Conservation (phyloP, 2,329 filamentous ascomycete species). For the Fusarium heterosporum region DNA sequence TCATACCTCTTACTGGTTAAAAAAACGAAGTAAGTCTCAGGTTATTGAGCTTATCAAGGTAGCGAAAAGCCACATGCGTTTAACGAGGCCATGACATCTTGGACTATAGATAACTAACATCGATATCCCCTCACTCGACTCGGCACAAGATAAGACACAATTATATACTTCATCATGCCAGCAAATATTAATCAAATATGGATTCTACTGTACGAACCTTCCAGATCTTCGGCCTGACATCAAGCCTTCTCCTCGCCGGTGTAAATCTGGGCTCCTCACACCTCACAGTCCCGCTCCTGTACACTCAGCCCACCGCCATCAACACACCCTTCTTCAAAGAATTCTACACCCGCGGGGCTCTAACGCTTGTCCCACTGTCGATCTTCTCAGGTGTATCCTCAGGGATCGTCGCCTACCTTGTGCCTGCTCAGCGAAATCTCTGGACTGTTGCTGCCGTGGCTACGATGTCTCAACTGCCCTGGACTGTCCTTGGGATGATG, state of each 20-base stretch:
- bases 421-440: slow-evolving; percentile 27
- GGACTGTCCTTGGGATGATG: slow-evolving; percentile 39
- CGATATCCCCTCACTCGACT: background rate
- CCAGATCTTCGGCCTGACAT: slow-evolving; percentile 29
- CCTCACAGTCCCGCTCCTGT: slow-evolving; percentile 37
- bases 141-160: background rate
- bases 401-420: slow-evolving; percentile 27
- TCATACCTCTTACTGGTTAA: background rate
- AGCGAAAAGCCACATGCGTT: slow-evolving; percentile 22
- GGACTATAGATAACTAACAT: background rate
- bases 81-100: slow-evolving; percentile 8
- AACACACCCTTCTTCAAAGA: slow-evolving; percentile 38
- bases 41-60: background rate
- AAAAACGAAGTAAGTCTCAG: background rate
- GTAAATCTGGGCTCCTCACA: slow-evolving; percentile 34
- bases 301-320: slow-evolving; percentile 23
- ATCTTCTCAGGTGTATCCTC: slow-evolving; percentile 32
- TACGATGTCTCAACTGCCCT: slow-evolving; percentile 32
- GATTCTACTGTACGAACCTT: slow-evolving; percentile 14
- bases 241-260: slow-evolving; percentile 32
- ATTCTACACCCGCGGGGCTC: slow-evolving; percentile 29
- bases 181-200: slow-evolving; percentile 3
- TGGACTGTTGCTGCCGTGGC: slow-evolving; percentile 23
- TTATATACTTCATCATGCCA: background rate
- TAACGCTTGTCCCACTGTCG: slow-evolving; percentile 21